phyloP scores from a whole-genome alignment of 257 asterid species.

The Gynochthodes officinalis region DNA sequence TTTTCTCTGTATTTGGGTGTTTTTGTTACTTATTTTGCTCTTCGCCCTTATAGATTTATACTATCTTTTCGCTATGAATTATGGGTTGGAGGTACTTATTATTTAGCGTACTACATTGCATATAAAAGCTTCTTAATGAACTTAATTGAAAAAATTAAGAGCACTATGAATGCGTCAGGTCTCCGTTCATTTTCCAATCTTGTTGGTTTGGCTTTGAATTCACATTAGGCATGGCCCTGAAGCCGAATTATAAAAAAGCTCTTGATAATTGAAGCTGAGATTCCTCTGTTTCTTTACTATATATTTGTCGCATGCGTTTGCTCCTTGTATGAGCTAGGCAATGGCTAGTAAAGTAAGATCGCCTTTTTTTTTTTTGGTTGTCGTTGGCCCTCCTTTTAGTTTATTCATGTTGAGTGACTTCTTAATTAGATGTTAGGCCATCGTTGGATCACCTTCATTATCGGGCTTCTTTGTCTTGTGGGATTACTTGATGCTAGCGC shows the following conservation, averaged over 20 bases:
- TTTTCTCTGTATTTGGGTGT: no score
- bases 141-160: no score
- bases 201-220: neutral
- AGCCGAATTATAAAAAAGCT: neutral
- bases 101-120: neutral
- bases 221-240: neutral
- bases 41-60: neutral
- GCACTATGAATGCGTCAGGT: neutral
- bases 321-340: neutral
- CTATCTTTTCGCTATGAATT: neutral
- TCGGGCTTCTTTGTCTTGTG: slow-evolving; percentile 19
- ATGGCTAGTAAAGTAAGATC: neutral
- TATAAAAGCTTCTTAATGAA: no score
- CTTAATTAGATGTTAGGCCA: slow-evolving; percentile 25
- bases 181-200: neutral
- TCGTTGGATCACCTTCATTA: slow-evolving; percentile 14
- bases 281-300: no score
- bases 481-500: slow-evolving; percentile 37
- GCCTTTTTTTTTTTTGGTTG: no score
- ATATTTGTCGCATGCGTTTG: neutral
- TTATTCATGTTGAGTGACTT: neutral
- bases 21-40: neutral
- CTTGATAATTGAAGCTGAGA: no score
- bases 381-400: neutral
- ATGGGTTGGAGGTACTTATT: neutral